A percentile compares a stretch with the other conserved stretches of the same genome.
These are phyloP conservation scores for Fusarium chaquense DNA, from an alignment of 2,329 filamentous ascomycete species.

Conservation along the genomic window DNA sequence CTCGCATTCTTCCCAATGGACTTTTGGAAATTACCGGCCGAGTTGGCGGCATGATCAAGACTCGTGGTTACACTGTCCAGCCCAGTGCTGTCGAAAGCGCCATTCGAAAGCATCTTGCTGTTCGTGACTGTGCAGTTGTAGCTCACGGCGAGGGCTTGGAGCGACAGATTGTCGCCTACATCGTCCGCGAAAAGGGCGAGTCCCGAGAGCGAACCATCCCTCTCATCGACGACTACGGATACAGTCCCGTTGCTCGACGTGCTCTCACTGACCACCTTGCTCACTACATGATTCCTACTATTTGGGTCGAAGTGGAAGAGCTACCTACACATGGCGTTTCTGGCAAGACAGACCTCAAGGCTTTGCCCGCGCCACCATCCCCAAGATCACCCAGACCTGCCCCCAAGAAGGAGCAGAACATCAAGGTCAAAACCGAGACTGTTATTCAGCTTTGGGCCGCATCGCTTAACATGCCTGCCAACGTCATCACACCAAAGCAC, in stretches of 20 bases:
- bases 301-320: constrained; percentile 79
- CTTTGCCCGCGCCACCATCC: constrained; percentile 73
- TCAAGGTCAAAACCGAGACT: constrained; percentile 73
- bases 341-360: constrained; percentile 81
- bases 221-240: constrained; percentile 76
- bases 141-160: constrained; percentile 82
- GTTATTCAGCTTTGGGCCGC: constrained; percentile 80
- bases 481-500: constrained; percentile 74
- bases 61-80: constrained; percentile 82
- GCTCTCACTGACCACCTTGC: constrained; percentile 75
- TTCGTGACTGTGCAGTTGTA: constrained; percentile 77
- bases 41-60: constrained; percentile 84
- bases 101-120: constrained; percentile 76
- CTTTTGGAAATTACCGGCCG: constrained; percentile 80
- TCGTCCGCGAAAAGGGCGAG: constrained; percentile 75
- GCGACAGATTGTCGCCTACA: constrained; percentile 79
- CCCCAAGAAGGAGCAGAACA: constrained; percentile 65
- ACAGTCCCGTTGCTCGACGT: constrained; percentile 76
- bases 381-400: constrained; percentile 59
- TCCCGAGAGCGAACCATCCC: constrained; percentile 69
- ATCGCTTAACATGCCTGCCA: constrained; percentile 73
- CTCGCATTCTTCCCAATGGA: constrained; percentile 74
- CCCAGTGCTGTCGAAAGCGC: constrained; percentile 81
- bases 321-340: constrained; percentile 83
- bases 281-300: constrained; percentile 84